Conservation (phyloP, 345 rosid species). For the Arabidopsis arenosa region DNA sequence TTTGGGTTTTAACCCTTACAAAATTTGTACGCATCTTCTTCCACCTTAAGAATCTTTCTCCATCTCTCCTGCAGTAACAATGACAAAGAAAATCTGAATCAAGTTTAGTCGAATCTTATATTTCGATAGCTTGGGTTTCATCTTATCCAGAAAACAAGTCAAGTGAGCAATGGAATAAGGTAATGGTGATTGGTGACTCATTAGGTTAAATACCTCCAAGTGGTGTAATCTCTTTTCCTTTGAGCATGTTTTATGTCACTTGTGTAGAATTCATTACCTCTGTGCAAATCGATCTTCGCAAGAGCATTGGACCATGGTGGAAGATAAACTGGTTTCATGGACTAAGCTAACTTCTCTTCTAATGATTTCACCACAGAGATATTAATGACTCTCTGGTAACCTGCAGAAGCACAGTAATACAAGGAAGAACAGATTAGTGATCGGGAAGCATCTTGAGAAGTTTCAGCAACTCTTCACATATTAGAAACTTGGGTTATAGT, state of each 20-base stretch:
- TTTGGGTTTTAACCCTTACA: constrained; percentile 19
- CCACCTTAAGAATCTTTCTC: constrained; percentile 28
- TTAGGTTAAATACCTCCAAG: constrained; percentile 20
- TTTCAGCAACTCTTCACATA: neutral
- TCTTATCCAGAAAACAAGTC: neutral
- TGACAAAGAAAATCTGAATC: neutral
- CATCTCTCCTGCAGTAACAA: constrained; percentile 19
- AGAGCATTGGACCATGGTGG: constrained; percentile 26
- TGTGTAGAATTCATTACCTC: constrained; percentile 29
- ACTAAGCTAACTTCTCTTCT: constrained; percentile 31
- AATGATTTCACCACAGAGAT: constrained; percentile 3
- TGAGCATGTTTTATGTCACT: constrained; percentile 5
- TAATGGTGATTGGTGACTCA: constrained; percentile 20
- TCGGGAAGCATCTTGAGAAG: constrained; percentile 17
- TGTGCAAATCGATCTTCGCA: constrained; percentile 9
- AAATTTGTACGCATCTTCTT: constrained; percentile 33
- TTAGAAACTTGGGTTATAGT: neutral
- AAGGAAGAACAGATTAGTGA: constrained; percentile 18
- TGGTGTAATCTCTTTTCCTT: constrained; percentile 11
- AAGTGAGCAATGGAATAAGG: constrained; percentile 21
- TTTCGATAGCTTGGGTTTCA: neutral
- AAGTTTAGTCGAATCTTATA: neutral
- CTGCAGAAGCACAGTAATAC: constrained; percentile 52
- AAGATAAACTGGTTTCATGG: constrained; percentile 24
- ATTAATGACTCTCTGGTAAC: constrained; percentile 88